phyloP scores from a whole-genome alignment of 176 grass and related monocot genomes.

The Tillandsia fasciculata region DNA sequence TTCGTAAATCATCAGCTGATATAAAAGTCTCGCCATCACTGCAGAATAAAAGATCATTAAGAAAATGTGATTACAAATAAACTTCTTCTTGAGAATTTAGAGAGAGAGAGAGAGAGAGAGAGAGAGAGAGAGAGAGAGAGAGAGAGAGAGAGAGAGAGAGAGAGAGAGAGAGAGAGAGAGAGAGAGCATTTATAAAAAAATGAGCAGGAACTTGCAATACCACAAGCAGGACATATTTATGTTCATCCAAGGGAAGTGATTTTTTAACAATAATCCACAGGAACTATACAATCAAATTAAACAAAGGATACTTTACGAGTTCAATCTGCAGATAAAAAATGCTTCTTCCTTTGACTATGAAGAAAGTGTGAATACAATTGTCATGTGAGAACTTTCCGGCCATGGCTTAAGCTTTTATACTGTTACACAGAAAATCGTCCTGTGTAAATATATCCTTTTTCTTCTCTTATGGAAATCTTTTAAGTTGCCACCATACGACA shows the following conservation, averaged over 20 bases:
- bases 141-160: background rate
- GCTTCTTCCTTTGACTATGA: background rate
- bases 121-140: background rate
- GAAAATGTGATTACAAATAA: conserved; percentile 24
- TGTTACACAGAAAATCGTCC: background rate
- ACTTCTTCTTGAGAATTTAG: background rate
- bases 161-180: background rate
- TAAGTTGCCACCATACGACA: too few relatives aligned
- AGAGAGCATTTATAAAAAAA: background rate
- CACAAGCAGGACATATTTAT: too few relatives aligned
- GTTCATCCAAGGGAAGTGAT: too few relatives aligned
- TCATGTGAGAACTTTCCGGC: background rate
- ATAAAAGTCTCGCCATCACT: conserved; percentile 84
- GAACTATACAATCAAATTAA: too few relatives aligned
- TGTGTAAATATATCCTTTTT: too few relatives aligned
- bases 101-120: background rate
- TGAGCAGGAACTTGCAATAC: background rate
- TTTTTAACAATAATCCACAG: too few relatives aligned
- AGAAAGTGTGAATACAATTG: background rate
- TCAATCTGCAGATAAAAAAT: background rate
- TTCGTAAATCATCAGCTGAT: conserved; percentile 83
- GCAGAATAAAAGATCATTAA: conserved; percentile 22
- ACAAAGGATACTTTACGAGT: too few relatives aligned
- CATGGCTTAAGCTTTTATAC: background rate
- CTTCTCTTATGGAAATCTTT: too few relatives aligned